phyloP scores from a whole-genome alignment of 768 basidiomycete species.

The Lactarius pseudohatsudake region DNA sequence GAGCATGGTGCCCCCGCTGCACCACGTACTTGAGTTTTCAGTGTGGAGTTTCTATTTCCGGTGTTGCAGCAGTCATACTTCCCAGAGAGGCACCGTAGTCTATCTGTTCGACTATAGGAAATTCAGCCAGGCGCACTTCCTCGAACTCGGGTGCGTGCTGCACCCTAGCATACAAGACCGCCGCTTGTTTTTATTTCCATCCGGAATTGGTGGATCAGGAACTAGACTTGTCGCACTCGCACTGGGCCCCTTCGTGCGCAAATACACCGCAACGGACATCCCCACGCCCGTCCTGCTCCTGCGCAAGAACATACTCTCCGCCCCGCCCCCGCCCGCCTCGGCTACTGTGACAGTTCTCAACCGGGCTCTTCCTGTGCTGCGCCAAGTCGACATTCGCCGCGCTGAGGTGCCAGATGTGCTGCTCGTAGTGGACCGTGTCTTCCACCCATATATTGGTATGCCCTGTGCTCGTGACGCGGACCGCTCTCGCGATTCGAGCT shows the following conservation, averaged over 20 bases:
- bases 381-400: too few relatives aligned
- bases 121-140: conserved; percentile 50
- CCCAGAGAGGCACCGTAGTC: conserved; percentile 32
- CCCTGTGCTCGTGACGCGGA: conserved; percentile 11
- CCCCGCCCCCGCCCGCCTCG: too few relatives aligned
- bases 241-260: conserved; percentile 23
- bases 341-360: too few relatives aligned
- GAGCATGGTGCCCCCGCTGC: too few relatives aligned
- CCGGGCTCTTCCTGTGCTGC: too few relatives aligned
- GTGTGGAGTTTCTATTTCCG: conserved; percentile 65
- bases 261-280: conserved; percentile 24
- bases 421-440: too few relatives aligned
- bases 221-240: conserved; percentile 27
- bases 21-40: conserved; percentile 32
- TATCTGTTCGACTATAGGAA: conserved; percentile 44
- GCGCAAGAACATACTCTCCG: too few relatives aligned
- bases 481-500: neutral
- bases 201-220: too few relatives aligned
- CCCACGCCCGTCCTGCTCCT: too few relatives aligned
- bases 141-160: conserved; percentile 68
- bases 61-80: conserved; percentile 58
- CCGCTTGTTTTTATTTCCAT: too few relatives aligned
- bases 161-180: neutral
- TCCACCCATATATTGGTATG: too few relatives aligned
- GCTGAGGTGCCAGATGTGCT: too few relatives aligned